These are phyloP conservation scores for Perkinsela sp. DNA, from an alignment of 208 protist species.

Conservation along the genomic window DNA sequence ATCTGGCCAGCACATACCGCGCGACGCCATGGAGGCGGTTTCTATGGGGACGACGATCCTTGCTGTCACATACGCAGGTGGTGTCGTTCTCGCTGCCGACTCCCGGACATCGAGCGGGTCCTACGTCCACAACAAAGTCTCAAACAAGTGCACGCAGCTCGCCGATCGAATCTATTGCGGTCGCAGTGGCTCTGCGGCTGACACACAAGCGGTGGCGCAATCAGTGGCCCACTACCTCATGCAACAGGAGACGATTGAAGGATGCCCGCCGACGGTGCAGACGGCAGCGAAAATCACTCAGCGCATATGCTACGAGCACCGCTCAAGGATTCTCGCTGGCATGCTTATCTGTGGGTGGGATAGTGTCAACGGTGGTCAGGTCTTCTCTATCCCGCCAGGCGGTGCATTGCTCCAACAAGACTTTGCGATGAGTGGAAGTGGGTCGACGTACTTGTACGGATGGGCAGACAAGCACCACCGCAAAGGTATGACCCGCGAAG, in stretches of 20 bases:
- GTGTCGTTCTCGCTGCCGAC: constrained; percentile 86
- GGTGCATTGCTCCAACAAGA: constrained; percentile 70
- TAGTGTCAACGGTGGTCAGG: constrained; percentile 68
- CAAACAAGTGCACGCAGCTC: constrained; percentile 88
- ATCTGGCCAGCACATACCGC: not conserved
- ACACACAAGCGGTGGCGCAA: constrained; percentile 85
- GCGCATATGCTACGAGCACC: constrained; percentile 86
- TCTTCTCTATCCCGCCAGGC: constrained; percentile 83
- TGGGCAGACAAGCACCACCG: constrained; percentile 89
- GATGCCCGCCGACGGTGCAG: constrained; percentile 50
- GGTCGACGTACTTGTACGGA: constrained; percentile 92
- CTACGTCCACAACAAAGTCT: constrained; percentile 86
- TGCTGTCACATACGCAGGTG: constrained; percentile 77
- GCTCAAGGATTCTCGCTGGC: constrained; percentile 73
- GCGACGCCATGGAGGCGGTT: constrained; percentile 14
- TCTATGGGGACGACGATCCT: constrained; percentile 88
- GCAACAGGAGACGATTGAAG: constrained; percentile 61
- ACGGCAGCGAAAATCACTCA: constrained; percentile 82
- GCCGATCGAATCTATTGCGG: constrained; percentile 84
- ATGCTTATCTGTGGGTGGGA: constrained; percentile 93
- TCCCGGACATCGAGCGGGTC: constrained; percentile 80
- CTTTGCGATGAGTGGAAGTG: constrained; percentile 78
- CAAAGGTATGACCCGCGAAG: constrained; percentile 78
- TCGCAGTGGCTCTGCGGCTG: constrained; percentile 87
- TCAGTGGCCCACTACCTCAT: constrained; percentile 65